phyloP scores from a whole-genome alignment of 441 rosid species.

The Croton setiger region DNA sequence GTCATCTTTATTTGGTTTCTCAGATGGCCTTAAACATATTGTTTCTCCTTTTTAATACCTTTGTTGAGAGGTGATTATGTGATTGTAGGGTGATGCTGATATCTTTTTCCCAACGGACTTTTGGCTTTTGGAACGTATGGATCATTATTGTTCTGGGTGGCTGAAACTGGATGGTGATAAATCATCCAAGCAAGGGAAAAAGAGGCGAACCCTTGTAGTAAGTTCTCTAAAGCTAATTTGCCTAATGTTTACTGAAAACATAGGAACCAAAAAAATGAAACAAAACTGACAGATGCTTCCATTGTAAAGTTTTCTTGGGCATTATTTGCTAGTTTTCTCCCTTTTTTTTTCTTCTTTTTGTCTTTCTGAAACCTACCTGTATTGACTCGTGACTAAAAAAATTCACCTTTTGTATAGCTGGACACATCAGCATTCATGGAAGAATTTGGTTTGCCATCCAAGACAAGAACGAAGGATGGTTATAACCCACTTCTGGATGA shows the following conservation, averaged over 20 bases:
- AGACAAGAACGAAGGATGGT: constrained; percentile 88
- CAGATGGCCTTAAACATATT: neutral
- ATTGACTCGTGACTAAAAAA: neutral
- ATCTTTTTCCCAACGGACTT: constrained; percentile 95
- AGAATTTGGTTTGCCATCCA: constrained; percentile 86
- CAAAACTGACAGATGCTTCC: neutral
- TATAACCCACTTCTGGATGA: constrained; percentile 96
- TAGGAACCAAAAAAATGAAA: too few species aligned
- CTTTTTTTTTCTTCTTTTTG: neutral
- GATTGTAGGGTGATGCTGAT: constrained; percentile 86
- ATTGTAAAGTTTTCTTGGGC: neutral
- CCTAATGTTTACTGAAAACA: too few species aligned
- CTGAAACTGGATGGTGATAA: constrained; percentile 44
- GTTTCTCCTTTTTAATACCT: neutral
- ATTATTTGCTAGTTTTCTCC: neutral
- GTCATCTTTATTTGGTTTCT: constrained; percentile 8
- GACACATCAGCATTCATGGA: constrained; percentile 92
- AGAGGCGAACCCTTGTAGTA: constrained; percentile 83
- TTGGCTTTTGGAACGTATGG: constrained; percentile 82
- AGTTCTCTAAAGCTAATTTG: too few species aligned
- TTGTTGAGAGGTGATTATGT: neutral
- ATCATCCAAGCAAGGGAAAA: constrained; percentile 64
- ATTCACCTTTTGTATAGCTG: constrained; percentile 40
- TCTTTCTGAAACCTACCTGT: neutral
- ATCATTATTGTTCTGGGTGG: constrained; percentile 91